Evolutionary conservation across 805 yeast species (phyloP), one percentile per base, ranked within the genome.

Genomic region (Metschnikowia picachoensis): DNA sequence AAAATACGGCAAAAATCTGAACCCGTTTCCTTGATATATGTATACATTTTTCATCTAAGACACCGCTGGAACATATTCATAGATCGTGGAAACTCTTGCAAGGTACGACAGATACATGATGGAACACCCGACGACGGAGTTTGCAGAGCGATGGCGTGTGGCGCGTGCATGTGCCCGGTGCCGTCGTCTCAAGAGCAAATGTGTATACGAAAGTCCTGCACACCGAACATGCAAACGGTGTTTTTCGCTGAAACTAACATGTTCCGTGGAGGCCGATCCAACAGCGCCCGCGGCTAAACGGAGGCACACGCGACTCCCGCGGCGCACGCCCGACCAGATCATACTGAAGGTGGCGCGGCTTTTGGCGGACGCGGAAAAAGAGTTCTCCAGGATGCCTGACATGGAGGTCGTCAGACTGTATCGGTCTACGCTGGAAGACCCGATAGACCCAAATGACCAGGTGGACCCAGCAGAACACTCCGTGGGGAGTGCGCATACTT

Each of bases 161-260:
- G 52, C 68, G 29, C 62, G 78, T 41, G 81, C 82, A 1, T 78
- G 83, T 62, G 82, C 82, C 4, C 60, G 83, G 47, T 78, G 83
- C 51, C 78, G 76, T 48, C 56, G 82, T 28, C 62, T 77, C 16
- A 78, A 77, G 53, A 74, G 75, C 74, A 66, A 76, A 53, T 78
- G 83, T 59, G 69, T 72, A 3, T 78, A 70, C 55, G 75, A 74
- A 30, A 74, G 74, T 50, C 80, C 80, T 2, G 51, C 59, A 14
- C 68, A 61, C 50, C 60, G 59, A 30, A 57, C 76, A 14, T 78
- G 83, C 58, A 65, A 66, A 33, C 53, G 80, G 43, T 78, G 82
- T 55, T 68, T 61, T 46, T 61, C 67, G 25, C 65, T 74, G 5
- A 70, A 69, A 2, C 66, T 77, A 17, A 62, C 61, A 43, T 78